Base-by-base conservation (phyloP, 202 grass and related monocot species). In the Hordeum pubiflorum region DNA sequence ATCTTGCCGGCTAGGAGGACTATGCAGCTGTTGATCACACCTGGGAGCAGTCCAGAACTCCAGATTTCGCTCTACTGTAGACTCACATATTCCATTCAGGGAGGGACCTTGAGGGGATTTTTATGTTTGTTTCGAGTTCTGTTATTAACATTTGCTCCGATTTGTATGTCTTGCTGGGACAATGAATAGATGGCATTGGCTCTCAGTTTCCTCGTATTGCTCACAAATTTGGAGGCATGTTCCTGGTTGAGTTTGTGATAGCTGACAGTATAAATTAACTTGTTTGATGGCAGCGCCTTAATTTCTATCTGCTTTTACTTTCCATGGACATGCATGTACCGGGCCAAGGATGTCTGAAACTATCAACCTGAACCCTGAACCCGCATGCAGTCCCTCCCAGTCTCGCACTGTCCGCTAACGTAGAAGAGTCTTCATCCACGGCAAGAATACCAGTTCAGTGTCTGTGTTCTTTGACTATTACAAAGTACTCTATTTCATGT, bases 1-100 rank as follows among this genome's bases (percentile, higher is more conserved):
- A 98, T 72, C 90, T 95, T 11, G 89, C 85, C 7, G 58, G 90
- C 83, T 98, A 89, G 87, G 58, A 46, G 3, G 9, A 12, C 23
- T 17, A 2, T 18, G 68, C 37, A 23, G 41, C 23, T 0, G 1
- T 34, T 0, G 22, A 17, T 69, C 22, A 39, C 44, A 6, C 15
- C 6, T 52, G 40, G 31, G 37, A 59, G 50, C 50, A 4, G 61
- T 36, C 26, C 12, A 32, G 31, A 27, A 18, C 14, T 52, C 46
- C 46, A 17, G 15, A 0, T 15, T 69, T 6, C 12, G 21, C 9
- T 69, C 38, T 17, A 68, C 31, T 33, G 31, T 33, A 71, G 68
- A 71, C 40, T 71, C 22, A 10, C 27, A 65, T 1, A 15, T 32
- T 31, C 26, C 59, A 4, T 15, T 1, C 13, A 8, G 59, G 26